Base-by-base conservation (phyloP, 257 asterid genomes). In the Rhazya stricta region DNA sequence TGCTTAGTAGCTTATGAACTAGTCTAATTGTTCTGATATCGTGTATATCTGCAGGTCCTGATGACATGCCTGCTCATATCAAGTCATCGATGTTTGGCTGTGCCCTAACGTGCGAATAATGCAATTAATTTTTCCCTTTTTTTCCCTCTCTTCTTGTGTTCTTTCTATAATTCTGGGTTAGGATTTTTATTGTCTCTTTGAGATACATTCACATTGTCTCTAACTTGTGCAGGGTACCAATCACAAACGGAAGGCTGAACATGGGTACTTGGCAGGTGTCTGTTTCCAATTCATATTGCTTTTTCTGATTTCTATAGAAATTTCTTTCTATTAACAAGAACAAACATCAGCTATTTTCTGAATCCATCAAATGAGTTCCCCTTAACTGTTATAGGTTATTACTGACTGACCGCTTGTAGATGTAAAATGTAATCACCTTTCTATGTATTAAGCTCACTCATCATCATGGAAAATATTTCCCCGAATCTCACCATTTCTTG, bases 231-330 rank as follows among this genome's bases (percentile, higher is more conserved):
- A 94, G 99, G 91, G 81, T 94, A 76, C 99, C 99, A 16, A 92
- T 94, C 79, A 85, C 99, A 8, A 86, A 89, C 74, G 97, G 98
- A 80, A 89, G 83, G 75, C 89, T 94, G 53, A 92, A 89, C 87
- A 84, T 94, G 90, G 99, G 99, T 81, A 91, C 99, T 82, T 94
- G 99, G 99, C 99, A 94, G 97, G 98, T 94, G 84, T 36, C 60
- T 66, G 34, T 75, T 54, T 77, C 53, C 60, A 45, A 48, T 66
- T 81, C 29, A 32, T 43, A 29, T 51, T 23, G 43, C 43, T 63
- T 36, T 45, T 72, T 25, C 71, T 37, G 29, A 66, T 45, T 48
- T 61, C 16, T 70, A 41, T 34, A 41, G 25, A 71, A 27, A 62
- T 75, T 36, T 67, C 43, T 21, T 41, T 48, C 12, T 34, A 21